Base-by-base conservation (phyloP, 768 basidiomycete species). In the Fomitopsis pulvina region DNA sequence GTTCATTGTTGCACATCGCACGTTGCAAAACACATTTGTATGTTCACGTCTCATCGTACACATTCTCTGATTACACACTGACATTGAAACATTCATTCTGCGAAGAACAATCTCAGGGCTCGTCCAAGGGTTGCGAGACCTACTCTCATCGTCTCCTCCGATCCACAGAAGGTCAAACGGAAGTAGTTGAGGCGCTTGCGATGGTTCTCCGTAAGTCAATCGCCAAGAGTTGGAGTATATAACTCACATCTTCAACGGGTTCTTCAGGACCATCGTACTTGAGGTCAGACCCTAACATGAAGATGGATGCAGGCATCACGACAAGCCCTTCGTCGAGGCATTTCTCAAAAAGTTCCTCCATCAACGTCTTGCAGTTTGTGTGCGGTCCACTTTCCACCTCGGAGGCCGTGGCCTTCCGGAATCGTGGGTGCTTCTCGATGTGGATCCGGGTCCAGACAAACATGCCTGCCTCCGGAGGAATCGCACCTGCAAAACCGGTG, bases 381-480 rank as follows among this genome's bases (percentile, higher is more conserved):
- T 57, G 32, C 48, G 62, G 38, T 2, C 26, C 21, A 12, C 28
- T 30, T 16, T 11, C 27, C 39, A 2, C 45, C 14, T 25, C 48
- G 5, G 26, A 24, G 37, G 4, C 26, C 48, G 32, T 50, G 29
- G 34, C 20, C 47, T 27, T 34, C 37, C 52, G 57, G 58, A 65
- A 76, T 11, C 70, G 66, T 27, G 72, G 66, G 47, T 78, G 75
- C 11, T 60, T 61, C 43, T 68, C 57, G 39, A 78, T 52, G 54
- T 74, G 55, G n/a, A 80, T 61, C 48, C 68, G 64, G 53, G 76
- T 65, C 76, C 76, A 79, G 32, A 78, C 64, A 59, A 80, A 80
- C 78, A 80, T 80, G 49, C 78, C 79, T 9, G 72, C 76, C 47
- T 72, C 59, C 4, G 69, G 62, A 3, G 47, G 38, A 25, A 49